Evolutionary conservation across 805 yeast genomes (phyloP), one percentile per base, ranked within the genome.

Genomic region (Candida ponderosae): DNA sequence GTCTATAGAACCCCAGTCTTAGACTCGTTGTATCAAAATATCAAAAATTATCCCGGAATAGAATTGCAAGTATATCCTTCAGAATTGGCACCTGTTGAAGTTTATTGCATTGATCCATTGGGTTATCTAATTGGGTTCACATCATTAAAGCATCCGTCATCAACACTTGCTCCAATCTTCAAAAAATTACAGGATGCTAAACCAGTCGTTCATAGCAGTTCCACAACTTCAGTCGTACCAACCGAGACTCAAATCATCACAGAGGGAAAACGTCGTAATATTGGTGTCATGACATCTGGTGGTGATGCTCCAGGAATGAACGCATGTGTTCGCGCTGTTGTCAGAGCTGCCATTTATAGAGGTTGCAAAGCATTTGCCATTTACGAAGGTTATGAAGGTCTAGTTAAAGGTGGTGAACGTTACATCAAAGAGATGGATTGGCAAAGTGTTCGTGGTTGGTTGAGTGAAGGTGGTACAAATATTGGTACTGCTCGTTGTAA

Each of bases 221-320:
- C 9, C 16, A 4, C 4, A 1, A 5, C 30, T 15, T 18, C 57
- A 17, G 48, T 53, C 5, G 37, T 43, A 19, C 47, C 48, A 29
- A 40, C 52, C 7, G 37, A 48, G 5, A 31, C 47, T 13, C 36
- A 39, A 6, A 38, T 40, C 15, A 41, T 11, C 14, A 11, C 32
- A 14, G 24, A 29, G 0, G 16, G 23, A 13, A 41, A 40, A n/a
- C 43, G 49, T 33, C 65, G 77, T 60, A 76, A 78, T 48, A 85
- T 93, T 45, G 98, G 95, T 5, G 93, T 93, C 35, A 88, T 93
- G 90, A 93, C 97, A 6, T 86, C 96, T 1, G 98, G 98, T 50
- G 98, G 99, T 62, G 99, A 93, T 58, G 84, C 97, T 37, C 98
- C 94, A 23, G 99, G 99, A 53, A 93, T 93, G 98, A 87, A 88